Evolutionary conservation across 148 eudicot species (phyloP).

Genomic region (Euryodendron excelsum): DNA sequence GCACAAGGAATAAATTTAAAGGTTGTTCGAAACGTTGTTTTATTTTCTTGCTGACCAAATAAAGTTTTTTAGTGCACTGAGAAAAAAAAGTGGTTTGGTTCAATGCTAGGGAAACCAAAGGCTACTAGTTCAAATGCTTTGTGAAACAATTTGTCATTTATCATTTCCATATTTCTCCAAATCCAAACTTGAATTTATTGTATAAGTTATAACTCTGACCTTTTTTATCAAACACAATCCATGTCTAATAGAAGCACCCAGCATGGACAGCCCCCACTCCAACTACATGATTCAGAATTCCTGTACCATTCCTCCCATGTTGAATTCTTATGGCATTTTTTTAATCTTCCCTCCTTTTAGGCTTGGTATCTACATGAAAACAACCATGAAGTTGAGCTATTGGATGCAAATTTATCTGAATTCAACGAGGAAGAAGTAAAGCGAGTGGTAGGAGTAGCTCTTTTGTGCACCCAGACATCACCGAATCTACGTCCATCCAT

Average conservation of each 20-base stretch:
- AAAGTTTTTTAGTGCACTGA: not conserved
- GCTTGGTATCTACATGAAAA: constrained; percentile 80
- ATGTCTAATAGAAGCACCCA: not conserved
- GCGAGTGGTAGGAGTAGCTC: constrained; percentile 53
- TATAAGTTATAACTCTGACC: not conserved
- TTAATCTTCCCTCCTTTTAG: constrained; percentile 22
- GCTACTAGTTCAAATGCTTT: not conserved
- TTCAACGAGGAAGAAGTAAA: constrained; percentile 56
- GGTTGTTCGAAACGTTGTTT: not conserved
- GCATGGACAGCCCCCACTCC: not conserved
- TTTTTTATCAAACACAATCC: not conserved
- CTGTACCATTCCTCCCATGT: not conserved
- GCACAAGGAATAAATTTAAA: not conserved
- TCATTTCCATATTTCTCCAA: not conserved
- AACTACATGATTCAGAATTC: not conserved
- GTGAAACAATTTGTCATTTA: not conserved
- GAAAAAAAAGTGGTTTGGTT: not conserved
- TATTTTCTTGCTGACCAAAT: not conserved
- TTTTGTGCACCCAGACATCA: constrained; percentile 83
- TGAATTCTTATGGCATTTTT: not conserved
- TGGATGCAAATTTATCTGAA: constrained; percentile 46
- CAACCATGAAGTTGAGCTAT: constrained; percentile 53
- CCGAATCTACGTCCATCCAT: constrained; percentile 74
- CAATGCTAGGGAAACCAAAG: not conserved
- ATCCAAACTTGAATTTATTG: not conserved